Evolutionary conservation across 108 stramenopile species (phyloP).

Genomic region (Bacterosira constricta): DNA sequence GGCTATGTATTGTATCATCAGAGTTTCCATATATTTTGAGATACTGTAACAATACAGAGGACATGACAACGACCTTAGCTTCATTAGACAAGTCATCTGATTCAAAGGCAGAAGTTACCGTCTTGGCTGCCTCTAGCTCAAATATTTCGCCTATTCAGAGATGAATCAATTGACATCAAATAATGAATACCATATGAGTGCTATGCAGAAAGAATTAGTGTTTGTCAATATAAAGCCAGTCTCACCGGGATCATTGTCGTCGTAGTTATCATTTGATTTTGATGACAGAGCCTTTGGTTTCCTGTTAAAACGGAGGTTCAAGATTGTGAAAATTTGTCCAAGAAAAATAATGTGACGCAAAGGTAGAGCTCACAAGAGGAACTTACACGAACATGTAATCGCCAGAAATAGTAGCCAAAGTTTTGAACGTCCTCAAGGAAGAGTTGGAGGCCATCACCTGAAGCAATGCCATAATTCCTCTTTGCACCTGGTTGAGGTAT

Average conservation of each 20-base stretch:
- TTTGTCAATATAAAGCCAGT: not conserved
- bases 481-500: constrained; percentile 81
- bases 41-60: constrained; percentile 52
- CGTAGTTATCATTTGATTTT: not conserved
- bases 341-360: not conserved
- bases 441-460: constrained; percentile 66
- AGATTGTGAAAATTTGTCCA: not conserved
- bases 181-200: not conserved
- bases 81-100: constrained; percentile 50
- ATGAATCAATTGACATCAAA: not conserved
- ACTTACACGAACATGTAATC: constrained; percentile 39
- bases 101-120: constrained; percentile 46
- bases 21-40: constrained; percentile 32
- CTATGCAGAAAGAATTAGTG: not conserved
- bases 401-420: constrained; percentile 51
- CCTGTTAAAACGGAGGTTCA: not conserved
- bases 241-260: constrained; percentile 14
- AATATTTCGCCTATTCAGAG: constrained; percentile 48
- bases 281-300: constrained; percentile 16
- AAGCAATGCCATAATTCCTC: constrained; percentile 65
- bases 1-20: not conserved
- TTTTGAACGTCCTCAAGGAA: constrained; percentile 62
- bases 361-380: too few species aligned
- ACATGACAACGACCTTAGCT: constrained; percentile 53
- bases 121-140: constrained; percentile 61